phyloP scores from a whole-genome alignment of 2,329 filamentous ascomycete species.

The Calcarisporium arbuscula region DNA sequence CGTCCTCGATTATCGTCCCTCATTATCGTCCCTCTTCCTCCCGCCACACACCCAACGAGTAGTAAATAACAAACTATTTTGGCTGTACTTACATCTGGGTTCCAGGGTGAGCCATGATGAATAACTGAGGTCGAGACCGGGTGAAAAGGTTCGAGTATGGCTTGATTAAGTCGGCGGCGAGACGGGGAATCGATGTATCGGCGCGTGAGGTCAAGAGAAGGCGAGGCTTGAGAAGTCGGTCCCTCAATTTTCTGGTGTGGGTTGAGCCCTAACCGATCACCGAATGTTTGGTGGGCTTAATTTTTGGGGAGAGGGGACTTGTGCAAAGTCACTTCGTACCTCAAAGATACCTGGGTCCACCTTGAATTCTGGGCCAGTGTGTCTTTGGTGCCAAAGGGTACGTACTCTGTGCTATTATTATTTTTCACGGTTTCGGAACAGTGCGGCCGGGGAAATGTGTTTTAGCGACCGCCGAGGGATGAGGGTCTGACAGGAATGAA shows the following conservation, averaged over 20 bases:
- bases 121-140: slow-evolving; percentile 14
- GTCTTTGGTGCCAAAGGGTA: background rate
- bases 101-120: slow-evolving; percentile 56
- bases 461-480: slow-evolving; percentile 13
- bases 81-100: slow-evolving; percentile 54
- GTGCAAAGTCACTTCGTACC: too few species aligned
- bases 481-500: too few species aligned
- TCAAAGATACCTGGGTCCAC: too few species aligned
- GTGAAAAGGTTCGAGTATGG: slow-evolving; percentile 14
- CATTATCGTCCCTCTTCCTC: background rate
- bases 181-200: slow-evolving; percentile 26
- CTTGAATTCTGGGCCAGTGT: too few species aligned
- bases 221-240: slow-evolving; percentile 8
- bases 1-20: background rate
- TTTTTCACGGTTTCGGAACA: background rate
- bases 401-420: background rate
- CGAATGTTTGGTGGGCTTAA: too few species aligned
- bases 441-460: slow-evolving; percentile 13
- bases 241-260: slow-evolving; percentile 18
- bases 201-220: slow-evolving; percentile 15
- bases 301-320: too few species aligned
- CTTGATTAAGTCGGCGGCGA: slow-evolving; percentile 25
- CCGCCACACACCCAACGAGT: slow-evolving; percentile 3
- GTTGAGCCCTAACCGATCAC: slow-evolving; percentile 23
- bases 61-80: too few species aligned